Percentiles rank a stretch among this genome's conserved stretches.
Conservation (phyloP, 352 stramenopile genomes). For the Albugo candida region DNA sequence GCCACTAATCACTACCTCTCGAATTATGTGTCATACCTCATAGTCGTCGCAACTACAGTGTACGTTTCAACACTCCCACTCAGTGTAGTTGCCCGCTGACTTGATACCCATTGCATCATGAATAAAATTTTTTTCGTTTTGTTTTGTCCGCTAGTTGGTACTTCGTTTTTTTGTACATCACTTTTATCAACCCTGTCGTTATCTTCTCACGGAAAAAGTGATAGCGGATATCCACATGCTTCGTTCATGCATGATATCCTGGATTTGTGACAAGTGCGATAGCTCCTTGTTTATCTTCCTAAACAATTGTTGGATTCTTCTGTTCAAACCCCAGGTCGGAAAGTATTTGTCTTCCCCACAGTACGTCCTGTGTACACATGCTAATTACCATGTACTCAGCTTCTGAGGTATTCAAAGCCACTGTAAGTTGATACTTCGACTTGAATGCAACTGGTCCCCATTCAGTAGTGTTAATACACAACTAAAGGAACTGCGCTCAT, state of each 20-base stretch:
- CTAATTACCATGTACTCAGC: background rate
- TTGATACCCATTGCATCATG: background rate
- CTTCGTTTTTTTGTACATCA: background rate
- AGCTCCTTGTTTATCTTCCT: conserved; percentile 5
- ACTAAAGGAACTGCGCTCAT: background rate
- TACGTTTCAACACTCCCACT: too few relatives aligned
- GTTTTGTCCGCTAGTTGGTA: conserved; percentile 2
- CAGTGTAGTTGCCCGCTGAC: too few relatives aligned
- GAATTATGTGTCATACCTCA: too few relatives aligned
- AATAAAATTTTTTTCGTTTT: background rate
- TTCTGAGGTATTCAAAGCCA: conserved; percentile 8
- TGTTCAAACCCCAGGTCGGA: background rate
- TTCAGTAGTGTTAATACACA: conserved; percentile 4
- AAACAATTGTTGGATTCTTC: background rate
- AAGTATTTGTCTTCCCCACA: background rate
- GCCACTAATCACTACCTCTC: too few relatives aligned
- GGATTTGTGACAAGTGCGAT: conserved; percentile 3
- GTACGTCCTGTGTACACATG: background rate
- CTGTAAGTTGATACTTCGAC: conserved; percentile 8
- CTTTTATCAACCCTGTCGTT: background rate
- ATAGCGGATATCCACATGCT: conserved; percentile 4
- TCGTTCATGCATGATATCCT: conserved; percentile 5
- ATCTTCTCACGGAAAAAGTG: conserved; percentile 5
- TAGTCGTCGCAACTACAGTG: too few relatives aligned
- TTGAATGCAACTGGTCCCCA: conserved; percentile 9